phyloP scores from a whole-genome alignment of 108 stramenopile genomes.

The Fragilaria crotonensis region DNA sequence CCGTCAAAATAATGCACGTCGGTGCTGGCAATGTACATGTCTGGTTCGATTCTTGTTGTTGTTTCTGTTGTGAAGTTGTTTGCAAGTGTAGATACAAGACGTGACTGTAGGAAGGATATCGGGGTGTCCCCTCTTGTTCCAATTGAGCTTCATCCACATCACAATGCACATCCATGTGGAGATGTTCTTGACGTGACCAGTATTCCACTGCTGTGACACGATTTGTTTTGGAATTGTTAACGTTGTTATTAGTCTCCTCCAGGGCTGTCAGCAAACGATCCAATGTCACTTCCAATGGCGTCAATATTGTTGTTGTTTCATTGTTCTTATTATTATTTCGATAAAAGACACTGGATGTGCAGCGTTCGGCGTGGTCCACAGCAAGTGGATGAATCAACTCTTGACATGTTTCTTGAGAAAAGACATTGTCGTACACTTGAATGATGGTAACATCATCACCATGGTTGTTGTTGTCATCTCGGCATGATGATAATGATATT shows the following conservation, averaged over 20 bases:
- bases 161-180: conserved; percentile 60
- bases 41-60: too few relatives aligned
- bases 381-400: conserved; percentile 22
- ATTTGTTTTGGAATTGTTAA: too few relatives aligned
- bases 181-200: conserved; percentile 47
- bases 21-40: conserved; percentile 35
- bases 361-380: conserved; percentile 19
- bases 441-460: too few relatives aligned
- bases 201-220: too few relatives aligned
- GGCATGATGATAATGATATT: too few relatives aligned
- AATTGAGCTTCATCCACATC: conserved; percentile 53
- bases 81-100: conserved; percentile 43
- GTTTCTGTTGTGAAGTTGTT: conserved; percentile 1
- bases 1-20: conserved; percentile 7
- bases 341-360: conserved; percentile 22
- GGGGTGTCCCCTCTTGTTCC: conserved; percentile 30
- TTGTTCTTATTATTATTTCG: conserved; percentile 10
- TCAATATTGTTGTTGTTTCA: too few relatives aligned
- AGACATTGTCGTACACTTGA: not conserved
- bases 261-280: conserved; percentile 27
- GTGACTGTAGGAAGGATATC: conserved; percentile 40
- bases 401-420: conserved; percentile 15
- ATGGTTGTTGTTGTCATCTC: too few relatives aligned
- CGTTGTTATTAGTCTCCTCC: too few relatives aligned
- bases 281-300: conserved; percentile 47